These are phyloP conservation scores for Sporothrix humicola DNA, from an alignment of 2,329 filamentous ascomycete genomes.

Conservation along the genomic window DNA sequence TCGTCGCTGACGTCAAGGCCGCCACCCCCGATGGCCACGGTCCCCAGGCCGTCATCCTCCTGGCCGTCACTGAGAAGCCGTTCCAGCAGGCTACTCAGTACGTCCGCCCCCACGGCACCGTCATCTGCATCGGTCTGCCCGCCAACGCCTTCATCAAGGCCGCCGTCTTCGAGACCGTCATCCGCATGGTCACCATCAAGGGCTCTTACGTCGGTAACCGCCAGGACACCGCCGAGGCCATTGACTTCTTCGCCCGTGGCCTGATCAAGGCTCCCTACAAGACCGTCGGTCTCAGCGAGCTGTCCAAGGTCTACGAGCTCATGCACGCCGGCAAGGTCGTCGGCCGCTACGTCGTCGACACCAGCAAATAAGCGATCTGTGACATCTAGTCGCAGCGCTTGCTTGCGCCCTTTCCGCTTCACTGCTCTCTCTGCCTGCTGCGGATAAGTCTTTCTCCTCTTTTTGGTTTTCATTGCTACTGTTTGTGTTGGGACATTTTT, in stretches of 20 bases:
- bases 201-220: constrained; percentile 94
- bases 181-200: constrained; percentile 89
- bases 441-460: not conserved
- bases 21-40: constrained; percentile 80
- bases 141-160: constrained; percentile 79
- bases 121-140: constrained; percentile 89
- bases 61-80: constrained; percentile 86
- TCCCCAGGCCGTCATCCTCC: constrained; percentile 83
- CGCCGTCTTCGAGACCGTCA: constrained; percentile 86
- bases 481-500: not conserved
- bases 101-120: constrained; percentile 78
- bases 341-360: constrained; percentile 82
- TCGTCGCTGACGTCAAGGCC: constrained; percentile 83
- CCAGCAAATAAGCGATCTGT: constrained; percentile 51
- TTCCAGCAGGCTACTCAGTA: constrained; percentile 95
- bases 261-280: constrained; percentile 89
- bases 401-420: not conserved
- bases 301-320: constrained; percentile 79
- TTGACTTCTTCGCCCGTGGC: constrained; percentile 86
- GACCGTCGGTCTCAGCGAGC: constrained; percentile 77
- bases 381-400: too few relatives aligned
- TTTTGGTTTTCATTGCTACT: not conserved
- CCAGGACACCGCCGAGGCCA: constrained; percentile 82
- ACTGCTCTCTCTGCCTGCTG: not conserved
- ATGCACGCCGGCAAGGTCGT: constrained; percentile 74